Conservation (phyloP, 495 filamentous ascomycete genomes). For the Aspergillus cavernicola region DNA sequence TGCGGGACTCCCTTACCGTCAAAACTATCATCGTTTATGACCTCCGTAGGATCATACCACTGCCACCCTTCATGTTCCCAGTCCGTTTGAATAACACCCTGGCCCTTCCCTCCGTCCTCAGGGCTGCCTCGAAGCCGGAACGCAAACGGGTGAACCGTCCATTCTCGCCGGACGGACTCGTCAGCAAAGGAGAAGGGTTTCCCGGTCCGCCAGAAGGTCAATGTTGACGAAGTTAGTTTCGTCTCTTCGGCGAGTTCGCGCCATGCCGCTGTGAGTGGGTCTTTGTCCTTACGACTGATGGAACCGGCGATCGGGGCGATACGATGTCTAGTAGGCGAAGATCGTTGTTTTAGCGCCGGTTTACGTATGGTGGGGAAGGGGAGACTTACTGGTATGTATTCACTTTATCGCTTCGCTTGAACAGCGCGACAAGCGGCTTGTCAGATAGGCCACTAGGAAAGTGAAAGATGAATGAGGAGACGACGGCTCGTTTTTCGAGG, state of each 20-base stretch:
- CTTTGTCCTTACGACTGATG: conserved; percentile 49
- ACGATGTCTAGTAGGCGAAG: conserved; percentile 34
- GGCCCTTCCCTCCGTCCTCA: too few species aligned
- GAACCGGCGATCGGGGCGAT: conserved; percentile 59
- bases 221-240: conserved; percentile 37
- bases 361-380: too few species aligned
- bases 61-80: conserved; percentile 60
- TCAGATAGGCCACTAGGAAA: conserved; percentile 22
- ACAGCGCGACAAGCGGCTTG: conserved; percentile 49
- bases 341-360: not conserved
- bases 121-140: conserved; percentile 47
- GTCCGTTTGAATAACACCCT: conserved; percentile 48
- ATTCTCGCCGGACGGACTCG: conserved; percentile 46
- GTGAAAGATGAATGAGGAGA: conserved; percentile 56
- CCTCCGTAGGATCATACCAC: conserved; percentile 50
- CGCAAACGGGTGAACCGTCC: conserved; percentile 61
- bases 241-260: conserved; percentile 65
- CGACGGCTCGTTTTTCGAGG: conserved; percentile 43
- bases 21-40: conserved; percentile 37
- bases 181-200: conserved; percentile 58
- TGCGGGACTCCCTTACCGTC: conserved; percentile 47
- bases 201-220: conserved; percentile 53
- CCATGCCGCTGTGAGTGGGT: conserved; percentile 52
- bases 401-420: conserved; percentile 54
- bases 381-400: conserved; percentile 48